phyloP scores from a whole-genome alignment of 1,284 basidiomycete genomes.

The Xerocomus cyaneibrunnescens region DNA sequence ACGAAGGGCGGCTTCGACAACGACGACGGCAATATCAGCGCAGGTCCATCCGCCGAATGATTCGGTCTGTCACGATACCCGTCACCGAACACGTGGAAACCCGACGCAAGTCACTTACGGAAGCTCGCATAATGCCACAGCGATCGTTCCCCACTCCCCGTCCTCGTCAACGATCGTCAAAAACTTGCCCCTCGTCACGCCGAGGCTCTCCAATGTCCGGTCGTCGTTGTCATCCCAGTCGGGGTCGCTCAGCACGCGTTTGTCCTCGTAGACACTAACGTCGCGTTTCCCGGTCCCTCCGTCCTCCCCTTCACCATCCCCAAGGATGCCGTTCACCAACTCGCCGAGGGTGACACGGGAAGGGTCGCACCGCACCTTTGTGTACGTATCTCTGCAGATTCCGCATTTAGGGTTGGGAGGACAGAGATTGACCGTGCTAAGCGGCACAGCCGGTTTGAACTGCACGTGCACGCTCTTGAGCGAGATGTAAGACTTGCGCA shows the following conservation, averaged over 20 bases:
- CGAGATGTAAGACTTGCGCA: constrained; percentile 59
- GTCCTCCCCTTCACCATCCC: constrained; percentile 42
- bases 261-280: constrained; percentile 86
- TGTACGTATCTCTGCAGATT: constrained; percentile 86
- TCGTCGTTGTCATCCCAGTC: constrained; percentile 88
- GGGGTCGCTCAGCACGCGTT: constrained; percentile 78
- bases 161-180: constrained; percentile 89
- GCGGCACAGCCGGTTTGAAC: constrained; percentile 71
- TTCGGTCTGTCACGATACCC: constrained; percentile 42
- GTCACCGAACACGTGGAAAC: neutral
- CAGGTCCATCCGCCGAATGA: constrained; percentile 47
- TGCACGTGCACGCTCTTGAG: constrained; percentile 74
- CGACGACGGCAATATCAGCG: constrained; percentile 61
- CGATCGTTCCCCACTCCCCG: constrained; percentile 70
- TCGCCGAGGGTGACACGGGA: constrained; percentile 66
- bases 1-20: constrained; percentile 55
- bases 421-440: constrained; percentile 64
- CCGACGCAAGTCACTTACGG: constrained; percentile 55
- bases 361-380: constrained; percentile 70
- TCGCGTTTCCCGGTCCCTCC: constrained; percentile 48
- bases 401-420: constrained; percentile 76
- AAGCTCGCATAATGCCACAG: constrained; percentile 66
- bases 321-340: constrained; percentile 66
- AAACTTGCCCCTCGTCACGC: constrained; percentile 75
- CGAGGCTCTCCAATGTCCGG: constrained; percentile 70